Percentiles rank a stretch among this genome's conserved stretches.
Conservation (phyloP, 2,329 filamentous ascomycete species). For the Blastomyces silverae region DNA sequence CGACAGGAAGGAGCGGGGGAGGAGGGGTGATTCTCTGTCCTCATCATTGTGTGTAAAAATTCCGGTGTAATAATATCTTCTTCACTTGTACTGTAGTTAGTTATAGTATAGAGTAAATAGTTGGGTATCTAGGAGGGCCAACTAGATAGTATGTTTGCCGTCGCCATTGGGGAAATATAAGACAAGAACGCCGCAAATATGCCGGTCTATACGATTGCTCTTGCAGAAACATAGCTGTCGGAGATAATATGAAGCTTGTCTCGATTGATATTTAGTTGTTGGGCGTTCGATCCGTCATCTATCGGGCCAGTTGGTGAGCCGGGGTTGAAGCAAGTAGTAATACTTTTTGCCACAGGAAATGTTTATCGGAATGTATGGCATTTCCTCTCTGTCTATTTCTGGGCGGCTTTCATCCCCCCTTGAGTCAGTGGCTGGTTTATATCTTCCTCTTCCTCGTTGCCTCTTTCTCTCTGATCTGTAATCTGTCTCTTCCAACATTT, state of each 20-base stretch:
- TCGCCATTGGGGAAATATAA: background rate
- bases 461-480: no score
- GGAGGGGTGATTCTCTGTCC: background rate
- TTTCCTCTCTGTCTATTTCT: background rate
- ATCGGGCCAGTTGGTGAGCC: background rate
- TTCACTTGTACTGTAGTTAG: no score
- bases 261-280: background rate
- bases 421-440: background rate
- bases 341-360: slow-evolving; percentile 12
- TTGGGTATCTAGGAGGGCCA: no score
- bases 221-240: background rate
- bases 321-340: background rate
- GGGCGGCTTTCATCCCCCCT: slow-evolving; percentile 6
- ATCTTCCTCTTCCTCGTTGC: background rate
- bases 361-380: slow-evolving; percentile 5
- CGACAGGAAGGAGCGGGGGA: background rate
- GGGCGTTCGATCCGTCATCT: background rate
- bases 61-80: background rate
- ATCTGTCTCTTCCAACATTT: background rate
- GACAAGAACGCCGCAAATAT: no score
- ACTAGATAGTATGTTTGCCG: no score
- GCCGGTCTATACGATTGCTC: background rate
- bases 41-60: background rate
- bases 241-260: background rate
- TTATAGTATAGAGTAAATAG: no score